Base-by-base conservation (phyloP, 1,284 basidiomycete species). In the Butyriboletus regius region DNA sequence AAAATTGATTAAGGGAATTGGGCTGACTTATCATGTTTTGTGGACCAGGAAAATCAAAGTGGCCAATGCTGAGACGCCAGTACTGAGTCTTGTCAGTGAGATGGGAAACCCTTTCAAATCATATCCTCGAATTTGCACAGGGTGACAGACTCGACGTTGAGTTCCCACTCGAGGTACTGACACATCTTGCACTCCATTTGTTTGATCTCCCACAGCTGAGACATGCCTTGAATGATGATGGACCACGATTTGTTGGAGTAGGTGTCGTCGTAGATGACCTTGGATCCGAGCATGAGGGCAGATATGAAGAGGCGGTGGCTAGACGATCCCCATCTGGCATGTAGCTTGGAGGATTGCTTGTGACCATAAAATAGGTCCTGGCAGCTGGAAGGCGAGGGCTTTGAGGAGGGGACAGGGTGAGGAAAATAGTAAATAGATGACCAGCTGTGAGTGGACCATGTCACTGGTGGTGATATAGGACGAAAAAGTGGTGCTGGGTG, bases 161-260 rank as follows among this genome's bases (percentile, higher is more conserved):
- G 75, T 65, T 91, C 85, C 91, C 91, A 95, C 63, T 93, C 90
- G 28, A 95, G 73, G 64, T 94, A 94, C 26, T 80, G 84, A 64
- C 91, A 93, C 85, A 95, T 91, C 67, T 95, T 91, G 6, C 91
- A 71, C 71, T 94, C 91, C 91, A 95, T 94, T 75, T 94, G 91
- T 67, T 96, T 95, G 61, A 95, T 86, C 75, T 96, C 92, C 36
- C 88, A 79, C 2, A 95, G 70, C 1, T 82, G 82, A 62, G 94
- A 95, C 83, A 94, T 88, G 46, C 83, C 85, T 66, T 95, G 91
- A 0, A 89, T 91, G 42, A 96, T 92, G 44, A 96, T 88, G 18
- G 83, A 83, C 92, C 92, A 96, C 0, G 88, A 92, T 70, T 94
- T 92, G 80, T 96, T 96, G 15, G 89, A 92, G 66, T 94, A 95